Evolutionary conservation across 1,139 yeast species (phyloP).

Genomic region (Hyphopichia wangnamkhiaoensis): DNA sequence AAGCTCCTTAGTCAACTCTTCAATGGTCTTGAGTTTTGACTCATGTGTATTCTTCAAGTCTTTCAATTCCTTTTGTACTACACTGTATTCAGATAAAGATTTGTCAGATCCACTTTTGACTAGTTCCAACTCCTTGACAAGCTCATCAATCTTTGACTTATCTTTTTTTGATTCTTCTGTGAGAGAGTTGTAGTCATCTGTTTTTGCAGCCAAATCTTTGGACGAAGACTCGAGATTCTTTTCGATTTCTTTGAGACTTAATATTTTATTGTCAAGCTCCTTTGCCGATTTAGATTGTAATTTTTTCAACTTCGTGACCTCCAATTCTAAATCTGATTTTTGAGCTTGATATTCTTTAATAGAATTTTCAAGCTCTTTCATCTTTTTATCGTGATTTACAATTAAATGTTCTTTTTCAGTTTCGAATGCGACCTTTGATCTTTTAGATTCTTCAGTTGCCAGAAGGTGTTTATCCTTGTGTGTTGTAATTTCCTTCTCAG

Average conservation of each 20-base stretch:
- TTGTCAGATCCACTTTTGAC: neutral
- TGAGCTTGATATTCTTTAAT: conserved; percentile 1
- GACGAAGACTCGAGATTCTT: neutral
- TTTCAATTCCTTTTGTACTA: conserved; percentile 1
- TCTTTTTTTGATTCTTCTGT: neutral
- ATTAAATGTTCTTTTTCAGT: too few relatives aligned
- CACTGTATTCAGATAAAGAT: neutral
- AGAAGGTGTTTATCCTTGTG: too few relatives aligned
- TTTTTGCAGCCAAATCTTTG: conserved; percentile 1
- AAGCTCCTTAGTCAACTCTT: conserved; percentile 4
- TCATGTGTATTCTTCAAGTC: conserved; percentile 19
- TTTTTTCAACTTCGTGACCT: conserved; percentile 4
- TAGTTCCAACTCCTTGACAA: conserved; percentile 4
- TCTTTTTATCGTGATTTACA: conserved; percentile 4
- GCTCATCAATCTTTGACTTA: conserved; percentile 7
- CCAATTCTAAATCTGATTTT: conserved; percentile 1
- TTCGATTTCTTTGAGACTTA: neutral
- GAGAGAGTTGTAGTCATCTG: neutral
- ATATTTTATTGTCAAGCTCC: neutral
- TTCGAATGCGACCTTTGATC: too few relatives aligned
- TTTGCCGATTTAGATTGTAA: neutral
- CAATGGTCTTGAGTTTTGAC: conserved; percentile 1
- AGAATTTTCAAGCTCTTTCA: conserved; percentile 5
- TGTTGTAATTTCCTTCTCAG: too few relatives aligned
- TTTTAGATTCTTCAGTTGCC: too few relatives aligned